Evolutionary conservation across 2,329 filamentous ascomycete species (phyloP).

Genomic region (Diaporthe velutina): DNA sequence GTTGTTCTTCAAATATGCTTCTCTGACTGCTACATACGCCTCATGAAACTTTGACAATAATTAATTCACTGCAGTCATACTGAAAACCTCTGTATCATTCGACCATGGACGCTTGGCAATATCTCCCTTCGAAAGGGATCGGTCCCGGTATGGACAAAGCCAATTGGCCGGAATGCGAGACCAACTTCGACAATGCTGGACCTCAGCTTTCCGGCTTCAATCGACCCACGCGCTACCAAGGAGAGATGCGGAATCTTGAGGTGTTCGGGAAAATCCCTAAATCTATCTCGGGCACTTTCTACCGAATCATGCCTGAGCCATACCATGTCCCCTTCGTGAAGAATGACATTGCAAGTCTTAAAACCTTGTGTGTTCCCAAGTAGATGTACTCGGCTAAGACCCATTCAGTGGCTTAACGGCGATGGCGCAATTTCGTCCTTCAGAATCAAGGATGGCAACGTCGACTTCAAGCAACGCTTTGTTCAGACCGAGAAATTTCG

Average conservation of each 20-base stretch:
- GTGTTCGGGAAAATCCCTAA: not conserved
- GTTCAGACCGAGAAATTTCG: constrained; percentile 3
- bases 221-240: not conserved
- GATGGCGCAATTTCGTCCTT: constrained; percentile 10
- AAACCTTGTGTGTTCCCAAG: too few relatives aligned
- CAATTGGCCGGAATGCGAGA: not conserved
- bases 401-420: not conserved
- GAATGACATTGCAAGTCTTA: constrained; percentile 1
- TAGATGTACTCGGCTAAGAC: not conserved
- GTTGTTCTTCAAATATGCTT: not conserved
- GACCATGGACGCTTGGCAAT: not conserved
- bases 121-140: not conserved
- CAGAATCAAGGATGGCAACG: not conserved
- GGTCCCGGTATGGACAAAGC: not conserved
- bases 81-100: not conserved
- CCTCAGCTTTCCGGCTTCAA: not conserved
- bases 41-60: not conserved
- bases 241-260: not conserved
- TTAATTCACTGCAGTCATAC: not conserved
- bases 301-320: not conserved
- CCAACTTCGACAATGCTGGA: not conserved
- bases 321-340: constrained; percentile 4
- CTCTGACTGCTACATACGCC: too few relatives aligned
- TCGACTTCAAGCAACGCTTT: constrained; percentile 7
- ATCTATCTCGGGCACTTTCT: not conserved